Evolutionary conservation across 108 stramenopile species (phyloP), one percentile per base, ranked within the genome.

Genomic region (Aureococcus anophagefferens): DNA sequence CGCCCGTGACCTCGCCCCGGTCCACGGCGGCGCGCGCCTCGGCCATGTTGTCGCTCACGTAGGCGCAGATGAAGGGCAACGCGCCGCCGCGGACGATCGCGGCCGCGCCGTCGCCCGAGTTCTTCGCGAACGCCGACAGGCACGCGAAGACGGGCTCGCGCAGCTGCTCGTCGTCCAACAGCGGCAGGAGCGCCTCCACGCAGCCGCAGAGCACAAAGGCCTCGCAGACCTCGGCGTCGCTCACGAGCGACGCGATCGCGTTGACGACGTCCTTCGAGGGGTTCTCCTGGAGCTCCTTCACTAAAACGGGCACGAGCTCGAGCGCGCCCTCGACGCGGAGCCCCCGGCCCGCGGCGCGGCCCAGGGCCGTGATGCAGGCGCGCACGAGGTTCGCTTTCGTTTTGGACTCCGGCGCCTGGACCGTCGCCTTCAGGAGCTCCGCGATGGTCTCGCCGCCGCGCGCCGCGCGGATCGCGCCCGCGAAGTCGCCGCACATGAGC

Each of bases 161-260:
- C 33, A 70, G 34, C 69, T 59, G 44, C 34, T 21, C 51, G 69
- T 70, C 64, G 28, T 33, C 5, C 28, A 65, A 29, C 35, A 72
- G 71, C 35, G 71, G 71, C 33, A 72, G 63, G 33, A 72, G 64
- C 5, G 35, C 35, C 36, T 72, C 64, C 30, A 72, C 71, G 29
- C 35, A 59, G 3, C 64, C 71, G 14, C n/a, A n/a, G 25, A 14
- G 25, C 15, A 72, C 28, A 4, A 72, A 35, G 62, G 62, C 71
- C 5, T 15, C 35, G 17, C 32, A 62, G 36, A 72, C 28, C 62
- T 59, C 64, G 29, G 17, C 64, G 71, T 72, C 64, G n/a, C 30
- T 40, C 28, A 62, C 33, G 5, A 74, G 73, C 30, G 65, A 33
- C n/a, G 18, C 35, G 16, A 68, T 33, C 28, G 66, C 36, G 33